Evolutionary conservation across 768 basidiomycete genomes (phyloP).

Genomic region (Rhizopogon vulgaris): DNA sequence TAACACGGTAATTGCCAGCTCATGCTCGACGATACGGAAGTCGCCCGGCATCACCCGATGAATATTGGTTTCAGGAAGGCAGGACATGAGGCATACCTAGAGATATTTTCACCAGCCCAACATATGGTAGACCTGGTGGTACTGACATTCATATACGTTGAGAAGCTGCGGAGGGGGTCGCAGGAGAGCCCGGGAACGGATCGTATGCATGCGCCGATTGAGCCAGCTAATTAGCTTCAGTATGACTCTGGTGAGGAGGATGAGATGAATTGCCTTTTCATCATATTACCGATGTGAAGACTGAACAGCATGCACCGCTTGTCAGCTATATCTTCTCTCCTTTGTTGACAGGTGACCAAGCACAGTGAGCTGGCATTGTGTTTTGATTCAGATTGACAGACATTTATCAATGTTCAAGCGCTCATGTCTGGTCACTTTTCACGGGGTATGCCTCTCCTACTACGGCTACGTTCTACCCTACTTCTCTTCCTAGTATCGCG

Average conservation of each 20-base stretch:
- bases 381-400: too few relatives aligned
- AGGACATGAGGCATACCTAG: conserved; percentile 14
- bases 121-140: conserved; percentile 24
- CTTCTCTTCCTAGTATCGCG: conserved; percentile 14
- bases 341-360: too few relatives aligned
- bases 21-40: not conserved
- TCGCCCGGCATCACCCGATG: not conserved
- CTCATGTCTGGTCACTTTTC: too few relatives aligned
- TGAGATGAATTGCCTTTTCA: not conserved
- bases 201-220: conserved; percentile 1
- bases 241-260: not conserved
- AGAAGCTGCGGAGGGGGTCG: conserved; percentile 17
- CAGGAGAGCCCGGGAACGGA: not conserved
- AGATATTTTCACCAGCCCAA: conserved; percentile 15
- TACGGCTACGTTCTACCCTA: conserved; percentile 14
- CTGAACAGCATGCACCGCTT: not conserved
- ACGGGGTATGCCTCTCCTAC: conserved; percentile 14
- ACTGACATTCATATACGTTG: conserved; percentile 24
- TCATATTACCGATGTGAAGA: not conserved
- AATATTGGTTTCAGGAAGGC: not conserved
- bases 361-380: too few relatives aligned
- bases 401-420: too few relatives aligned
- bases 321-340: not conserved
- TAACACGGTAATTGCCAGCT: not conserved
- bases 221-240: not conserved